Evolutionary conservation across 2,329 filamentous ascomycete genomes (phyloP), one percentile per base, ranked within the genome.

Genomic region (Alternaria arborescens): DNA sequence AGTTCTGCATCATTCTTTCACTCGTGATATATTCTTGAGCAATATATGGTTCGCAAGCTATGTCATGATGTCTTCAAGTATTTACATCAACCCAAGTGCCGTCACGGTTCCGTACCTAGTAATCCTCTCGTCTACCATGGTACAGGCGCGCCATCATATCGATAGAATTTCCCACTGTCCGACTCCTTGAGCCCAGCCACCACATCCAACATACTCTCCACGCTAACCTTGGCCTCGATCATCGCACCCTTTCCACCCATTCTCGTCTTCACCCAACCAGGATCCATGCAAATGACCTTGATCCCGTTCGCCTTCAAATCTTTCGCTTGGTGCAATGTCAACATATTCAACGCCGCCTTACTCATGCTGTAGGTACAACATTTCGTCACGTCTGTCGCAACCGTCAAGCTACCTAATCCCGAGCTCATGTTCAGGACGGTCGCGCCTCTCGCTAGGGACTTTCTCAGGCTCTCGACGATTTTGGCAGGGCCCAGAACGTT

Each of bases 401-500:
- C 70, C 14, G 64, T 69, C 71, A 78, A 64, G 53, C 68, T 73
- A 1, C 68, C 78, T 3, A 80, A 64, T 3, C 77, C 78, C 16
- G 66, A 72, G 12, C 72, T 70, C 70, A 79, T 70, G 60, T 79
- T 80, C 66, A 80, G 56, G 3, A 79, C 71, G 4, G 73, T 65
- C 4, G 72, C 77, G 8, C 72, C 69, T 1, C 69, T 44, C 6
- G 71, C 71, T 1, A 80, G 61, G n/a, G 77, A 71, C 28, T 61
- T 65, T 12, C 63, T 54, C 0, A 85, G 62, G 1, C 75, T 74
- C 66, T 83, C 75, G 0, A 82, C 77, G 7, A 79, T 76, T 58
- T 82, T 82, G 1, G 82, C 82, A 0, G 83, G 83, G 0, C 83
- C 83, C 18, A 84, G 55, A 4, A 84, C 82, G 55, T 85, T 85